phyloP scores from a whole-genome alignment of 306 rosid genomes.

The Malus sieversii region DNA sequence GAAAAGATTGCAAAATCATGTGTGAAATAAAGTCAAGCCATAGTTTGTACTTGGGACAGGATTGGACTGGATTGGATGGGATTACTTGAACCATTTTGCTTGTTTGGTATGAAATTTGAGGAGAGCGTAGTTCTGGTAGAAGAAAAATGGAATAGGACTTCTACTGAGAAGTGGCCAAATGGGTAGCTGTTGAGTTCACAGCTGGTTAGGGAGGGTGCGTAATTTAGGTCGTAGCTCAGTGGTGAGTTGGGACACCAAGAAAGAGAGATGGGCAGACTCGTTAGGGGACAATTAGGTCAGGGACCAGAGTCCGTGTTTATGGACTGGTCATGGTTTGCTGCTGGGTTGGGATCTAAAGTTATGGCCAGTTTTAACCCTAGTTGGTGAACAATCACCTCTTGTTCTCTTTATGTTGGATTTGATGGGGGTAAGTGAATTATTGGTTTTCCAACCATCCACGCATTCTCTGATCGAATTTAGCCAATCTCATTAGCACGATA shows the following conservation, averaged over 20 bases:
- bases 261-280: not conserved
- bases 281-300: constrained; percentile 21
- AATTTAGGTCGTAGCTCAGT: too few relatives aligned
- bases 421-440: not conserved
- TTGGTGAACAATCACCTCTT: constrained; percentile 22
- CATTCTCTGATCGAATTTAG: not conserved
- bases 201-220: not conserved
- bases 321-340: constrained; percentile 1
- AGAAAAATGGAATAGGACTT: not conserved
- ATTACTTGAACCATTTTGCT: not conserved
- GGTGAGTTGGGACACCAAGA: not conserved
- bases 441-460: not conserved
- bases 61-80: not conserved
- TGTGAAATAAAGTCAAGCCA: not conserved
- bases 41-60: not conserved
- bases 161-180: not conserved
- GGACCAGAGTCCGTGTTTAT: constrained; percentile 1
- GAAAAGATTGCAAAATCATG: not conserved
- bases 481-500: not conserved
- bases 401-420: constrained; percentile 14
- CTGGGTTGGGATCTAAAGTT: constrained; percentile 18
- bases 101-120: not conserved
- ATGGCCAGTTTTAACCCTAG: not conserved
- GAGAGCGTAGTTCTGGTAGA: not conserved
- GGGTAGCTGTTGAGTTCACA: not conserved